Percentiles rank a stretch among this genome's conserved stretches.
Conservation (phyloP, 1,139 yeast species). For the Kurtzmaniella quercitrusa region DNA sequence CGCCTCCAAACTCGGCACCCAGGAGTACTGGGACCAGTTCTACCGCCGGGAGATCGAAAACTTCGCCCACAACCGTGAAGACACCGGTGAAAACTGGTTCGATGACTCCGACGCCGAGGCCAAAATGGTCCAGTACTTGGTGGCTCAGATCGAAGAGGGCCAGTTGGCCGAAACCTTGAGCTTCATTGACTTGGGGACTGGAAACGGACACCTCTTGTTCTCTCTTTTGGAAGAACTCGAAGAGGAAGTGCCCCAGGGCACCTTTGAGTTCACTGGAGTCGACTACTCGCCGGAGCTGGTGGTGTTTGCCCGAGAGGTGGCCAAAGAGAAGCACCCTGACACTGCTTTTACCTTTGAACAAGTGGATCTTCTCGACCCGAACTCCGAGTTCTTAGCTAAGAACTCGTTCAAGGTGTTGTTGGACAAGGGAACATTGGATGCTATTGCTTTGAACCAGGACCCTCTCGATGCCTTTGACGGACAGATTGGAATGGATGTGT, state of each 20-base stretch:
- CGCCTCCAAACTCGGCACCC: slow-evolving; percentile 73
- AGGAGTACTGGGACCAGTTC: slow-evolving; percentile 86
- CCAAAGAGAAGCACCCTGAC: slow-evolving; percentile 33
- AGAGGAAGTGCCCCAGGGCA: slow-evolving; percentile 37
- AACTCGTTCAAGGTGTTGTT: slow-evolving; percentile 65
- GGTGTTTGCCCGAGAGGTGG: slow-evolving; percentile 61
- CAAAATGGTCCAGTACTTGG: slow-evolving; percentile 66
- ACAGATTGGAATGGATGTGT: slow-evolving; percentile 54
- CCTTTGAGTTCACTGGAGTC: slow-evolving; percentile 54
- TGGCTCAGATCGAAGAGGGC: slow-evolving; percentile 24
- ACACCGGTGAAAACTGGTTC: slow-evolving; percentile 96
- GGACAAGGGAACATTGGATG: slow-evolving; percentile 96
- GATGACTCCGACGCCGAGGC: slow-evolving; percentile 88
- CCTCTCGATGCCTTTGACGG: slow-evolving; percentile 37
- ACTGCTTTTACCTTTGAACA: slow-evolving; percentile 38
- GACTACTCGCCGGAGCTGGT: slow-evolving; percentile 85
- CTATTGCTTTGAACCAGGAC: slow-evolving; percentile 80
- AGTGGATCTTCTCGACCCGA: slow-evolving; percentile 40
- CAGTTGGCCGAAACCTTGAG: slow-evolving; percentile 15
- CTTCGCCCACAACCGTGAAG: slow-evolving; percentile 67
- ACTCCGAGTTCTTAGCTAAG: slow-evolving; percentile 27
- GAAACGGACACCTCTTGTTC: slow-evolving; percentile 87
- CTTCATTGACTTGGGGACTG: slow-evolving; percentile 86
- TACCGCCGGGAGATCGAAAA: slow-evolving; percentile 69
- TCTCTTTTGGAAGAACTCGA: slow-evolving; percentile 53